A percentile compares a stretch with the other conserved stretches of the same genome.
phyloP scores from a whole-genome alignment of 768 basidiomycete genomes.

The Termitomyces sp. region DNA sequence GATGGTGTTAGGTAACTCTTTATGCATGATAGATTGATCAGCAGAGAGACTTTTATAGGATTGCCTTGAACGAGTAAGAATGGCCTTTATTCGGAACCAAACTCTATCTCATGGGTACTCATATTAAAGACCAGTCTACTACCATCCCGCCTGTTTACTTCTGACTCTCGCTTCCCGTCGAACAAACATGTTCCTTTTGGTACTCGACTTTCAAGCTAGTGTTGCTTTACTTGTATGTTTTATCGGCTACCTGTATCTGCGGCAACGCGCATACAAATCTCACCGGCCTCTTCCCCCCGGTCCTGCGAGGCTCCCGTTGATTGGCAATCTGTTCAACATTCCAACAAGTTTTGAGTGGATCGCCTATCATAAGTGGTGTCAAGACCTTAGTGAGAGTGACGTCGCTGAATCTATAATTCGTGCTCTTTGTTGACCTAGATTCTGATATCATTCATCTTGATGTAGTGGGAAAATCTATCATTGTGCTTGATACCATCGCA shows the following conservation, averaged over 20 bases:
- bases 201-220: neutral
- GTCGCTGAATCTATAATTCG: neutral
- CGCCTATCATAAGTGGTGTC: constrained; percentile 13
- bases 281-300: constrained; percentile 9
- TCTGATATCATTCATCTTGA: neutral
- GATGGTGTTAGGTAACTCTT: too few species aligned
- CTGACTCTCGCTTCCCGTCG: neutral
- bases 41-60: too few species aligned
- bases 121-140: too few species aligned
- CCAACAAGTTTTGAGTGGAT: constrained; percentile 9
- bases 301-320: neutral
- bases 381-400: constrained; percentile 15
- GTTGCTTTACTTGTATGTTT: neutral
- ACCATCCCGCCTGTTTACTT: neutral
- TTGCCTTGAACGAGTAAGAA: too few species aligned
- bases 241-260: neutral
- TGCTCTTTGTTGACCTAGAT: neutral
- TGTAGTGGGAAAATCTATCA: neutral
- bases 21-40: too few species aligned
- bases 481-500: neutral
- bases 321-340: constrained; percentile 11
- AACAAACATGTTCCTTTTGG: neutral
- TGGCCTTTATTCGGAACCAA: neutral
- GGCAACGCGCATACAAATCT: neutral
- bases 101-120: neutral